These are phyloP conservation scores for Cordyceps militaris DNA, from an alignment of 2,329 filamentous ascomycete species.

Conservation along the genomic window DNA sequence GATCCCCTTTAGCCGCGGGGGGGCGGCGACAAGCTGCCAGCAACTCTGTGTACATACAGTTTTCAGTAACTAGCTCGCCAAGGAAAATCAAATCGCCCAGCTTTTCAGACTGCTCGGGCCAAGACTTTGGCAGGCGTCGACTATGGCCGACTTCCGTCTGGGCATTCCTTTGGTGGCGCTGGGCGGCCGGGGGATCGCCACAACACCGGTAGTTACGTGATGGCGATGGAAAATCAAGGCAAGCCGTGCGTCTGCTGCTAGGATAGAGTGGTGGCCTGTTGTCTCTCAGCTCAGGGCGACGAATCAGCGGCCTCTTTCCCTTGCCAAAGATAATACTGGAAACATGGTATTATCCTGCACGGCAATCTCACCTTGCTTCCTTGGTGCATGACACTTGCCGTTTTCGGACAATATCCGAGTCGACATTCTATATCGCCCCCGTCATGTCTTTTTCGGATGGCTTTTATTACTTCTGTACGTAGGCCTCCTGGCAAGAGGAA, in stretches of 20 bases:
- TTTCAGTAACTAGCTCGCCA: background rate
- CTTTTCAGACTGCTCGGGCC: background rate
- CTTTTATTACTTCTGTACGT: too few species aligned
- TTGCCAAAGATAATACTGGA: too few species aligned
- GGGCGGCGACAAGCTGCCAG: background rate
- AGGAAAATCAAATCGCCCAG: background rate
- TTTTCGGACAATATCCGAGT: too few species aligned
- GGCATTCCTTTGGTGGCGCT: background rate
- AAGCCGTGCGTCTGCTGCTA: background rate
- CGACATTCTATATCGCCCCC: too few species aligned
- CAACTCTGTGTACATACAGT: background rate
- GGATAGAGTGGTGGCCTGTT: background rate
- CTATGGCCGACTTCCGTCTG: slow-evolving; percentile 2
- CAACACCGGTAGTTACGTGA: too few species aligned
- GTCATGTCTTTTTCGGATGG: too few species aligned
- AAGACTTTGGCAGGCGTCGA: background rate
- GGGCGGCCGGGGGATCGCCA: background rate
- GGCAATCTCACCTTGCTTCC: too few species aligned
- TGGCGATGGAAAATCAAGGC: background rate
- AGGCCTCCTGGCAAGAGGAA: too few species aligned
- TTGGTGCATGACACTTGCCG: too few species aligned
- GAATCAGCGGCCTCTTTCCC: background rate
- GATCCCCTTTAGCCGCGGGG: background rate
- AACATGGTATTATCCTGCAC: too few species aligned
- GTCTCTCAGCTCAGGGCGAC: background rate